Conservation (phyloP, 805 yeast species). For the Hanseniaspora lindneri region DNA sequence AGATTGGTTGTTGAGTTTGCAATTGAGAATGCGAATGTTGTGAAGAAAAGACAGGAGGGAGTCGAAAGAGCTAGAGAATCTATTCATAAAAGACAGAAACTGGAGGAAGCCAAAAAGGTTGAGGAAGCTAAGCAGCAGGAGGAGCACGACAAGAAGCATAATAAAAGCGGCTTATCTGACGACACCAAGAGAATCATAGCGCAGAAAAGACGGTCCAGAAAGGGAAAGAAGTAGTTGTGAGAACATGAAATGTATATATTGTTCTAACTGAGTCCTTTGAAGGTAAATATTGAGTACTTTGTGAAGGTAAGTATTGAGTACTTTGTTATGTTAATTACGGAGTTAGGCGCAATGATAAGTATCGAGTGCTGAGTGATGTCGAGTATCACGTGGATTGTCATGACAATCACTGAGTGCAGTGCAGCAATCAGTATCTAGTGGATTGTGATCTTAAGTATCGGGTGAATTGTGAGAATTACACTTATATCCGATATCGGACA, state of each 20-base stretch:
- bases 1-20: slow-evolving; percentile 90
- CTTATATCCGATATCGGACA: too few relatives aligned
- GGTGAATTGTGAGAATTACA: too few relatives aligned
- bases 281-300: too few relatives aligned
- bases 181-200: slow-evolving; percentile 56
- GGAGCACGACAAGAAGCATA: slow-evolving; percentile 20
- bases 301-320: too few relatives aligned
- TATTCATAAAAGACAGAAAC: slow-evolving; percentile 19
- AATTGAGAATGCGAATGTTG: slow-evolving; percentile 85
- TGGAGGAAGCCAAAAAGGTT: slow-evolving; percentile 20
- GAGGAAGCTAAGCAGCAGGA: slow-evolving; percentile 31
- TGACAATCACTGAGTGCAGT: too few relatives aligned
- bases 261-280: too few relatives aligned
- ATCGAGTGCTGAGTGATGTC: too few relatives aligned
- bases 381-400: too few relatives aligned
- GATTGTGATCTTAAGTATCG: too few relatives aligned
- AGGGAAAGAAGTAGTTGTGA: slow-evolving; percentile 30
- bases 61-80: slow-evolving; percentile 25
- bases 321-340: too few relatives aligned
- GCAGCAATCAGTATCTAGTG: too few relatives aligned
- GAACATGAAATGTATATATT: slow-evolving; percentile 4
- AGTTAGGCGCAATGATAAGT: too few relatives aligned
- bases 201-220: slow-evolving; percentile 54
- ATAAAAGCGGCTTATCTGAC: slow-evolving; percentile 36
- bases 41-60: slow-evolving; percentile 76